Evolutionary conservation across 495 filamentous ascomycete genomes (phyloP), one percentile per base, ranked within the genome.

Genomic region (Penicillium manginii): DNA sequence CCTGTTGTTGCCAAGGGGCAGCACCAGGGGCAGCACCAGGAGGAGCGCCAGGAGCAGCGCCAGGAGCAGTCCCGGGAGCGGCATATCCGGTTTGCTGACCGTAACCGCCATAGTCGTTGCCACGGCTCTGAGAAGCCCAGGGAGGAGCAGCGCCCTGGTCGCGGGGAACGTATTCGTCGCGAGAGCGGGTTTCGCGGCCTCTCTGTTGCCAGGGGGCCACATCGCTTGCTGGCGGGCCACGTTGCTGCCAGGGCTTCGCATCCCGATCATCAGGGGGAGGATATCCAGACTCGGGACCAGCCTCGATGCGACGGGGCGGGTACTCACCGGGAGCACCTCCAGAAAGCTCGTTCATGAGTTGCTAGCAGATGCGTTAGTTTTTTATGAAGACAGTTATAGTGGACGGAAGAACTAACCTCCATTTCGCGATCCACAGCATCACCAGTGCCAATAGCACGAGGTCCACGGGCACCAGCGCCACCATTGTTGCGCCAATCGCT

Each of bases 291-390:
- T 78, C 81, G 54, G 92, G 89, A 21, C 91, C 92, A 45, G 87
- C 91, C 81, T 97, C 94, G 63, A 97, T 96, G 56, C 87, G 90
- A 63, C 88, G 88, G 64, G 89, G 86, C 49, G 84, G 83, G 47
- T 87, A 83, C 35, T 84, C 81, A 39, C 82, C 81, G 50, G 84
- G 77, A n/a, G 76, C 81, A 60, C 87, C 88, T 54, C 92, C 92
- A 64, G 89, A 91, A 57, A 98, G 81, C 83, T 97, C 94, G 85
- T 93, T 87, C 91, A 98, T 96, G 70, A 98, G 91, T 90, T 93
- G 89, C 91, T 96, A 66, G 11, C 54, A 57, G 40, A 17, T 35
- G 54, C 55, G 70, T 84, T 70, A 81, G 73, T 73, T 50, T 42
- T 43, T 54, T 7, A 46, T n/a, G 1, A 12, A 45, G 14, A 18